Evolutionary conservation across 139 green algal species (phyloP), one percentile per base, ranked within the genome.

Genomic region (Spirogloea muscicola): DNA sequence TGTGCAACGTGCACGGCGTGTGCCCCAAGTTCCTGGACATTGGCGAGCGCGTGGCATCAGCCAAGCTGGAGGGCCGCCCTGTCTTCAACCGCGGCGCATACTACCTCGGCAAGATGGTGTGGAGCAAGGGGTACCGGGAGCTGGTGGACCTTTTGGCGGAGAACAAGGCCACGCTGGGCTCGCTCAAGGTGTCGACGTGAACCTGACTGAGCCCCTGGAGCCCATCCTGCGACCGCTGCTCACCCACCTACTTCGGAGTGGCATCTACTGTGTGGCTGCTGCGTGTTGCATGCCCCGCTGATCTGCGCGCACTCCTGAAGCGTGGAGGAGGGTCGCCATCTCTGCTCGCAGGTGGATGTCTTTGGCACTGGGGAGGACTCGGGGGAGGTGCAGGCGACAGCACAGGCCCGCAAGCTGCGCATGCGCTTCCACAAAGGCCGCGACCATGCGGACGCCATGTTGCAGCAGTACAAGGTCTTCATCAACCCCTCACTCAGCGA

Each of bases 81-180:
- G 73, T 79, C 5, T 89, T 89, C 68, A 59, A 84, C 76, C 88
- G 89, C 40, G 92, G 93, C 51, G 86, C 86, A 1, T 98, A 99
- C 86, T 98, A 97, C 86, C 88, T 98, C n/a, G 94, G 94, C 69
- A 95, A 96, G 83, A 89, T 86, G 40, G 80, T 99, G 57, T 99
- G 95, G 95, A 91, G 87, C 70, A 99, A 99, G 86, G 95, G 95
- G 69, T 99, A 98, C 88, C 93, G 40, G 0, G 67, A 85, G 51
- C 52, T 70, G 18, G 38, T 80, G 5, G 79, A 85, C 58, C 39
- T 85, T 4, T 21, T 88, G 51, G 1, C 48, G 16, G 13, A 80
- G 27, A 42, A 87, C n/a, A 87, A 76, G 41, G 27, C 43, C 3
- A 36, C 52, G 27, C 21, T 77, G 43, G 51, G 3, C 3, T 13